Evolutionary conservation across 1,139 yeast species (phyloP).

Genomic region (Pichia sp.): DNA sequence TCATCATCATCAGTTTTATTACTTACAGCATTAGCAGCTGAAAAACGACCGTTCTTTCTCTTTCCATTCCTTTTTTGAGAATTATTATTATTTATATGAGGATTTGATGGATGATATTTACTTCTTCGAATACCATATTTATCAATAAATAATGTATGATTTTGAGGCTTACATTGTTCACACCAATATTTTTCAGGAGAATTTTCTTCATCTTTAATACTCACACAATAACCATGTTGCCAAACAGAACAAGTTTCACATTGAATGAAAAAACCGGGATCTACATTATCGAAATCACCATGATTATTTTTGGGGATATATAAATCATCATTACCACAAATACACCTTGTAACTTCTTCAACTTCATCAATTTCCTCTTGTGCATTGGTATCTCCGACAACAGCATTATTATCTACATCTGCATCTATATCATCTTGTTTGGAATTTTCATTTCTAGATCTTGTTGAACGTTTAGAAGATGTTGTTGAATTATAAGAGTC

Average conservation of each 20-base stretch:
- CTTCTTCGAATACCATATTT: constrained; percentile 33
- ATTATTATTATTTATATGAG: constrained; percentile 18
- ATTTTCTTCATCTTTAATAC: constrained; percentile 60
- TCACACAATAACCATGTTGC: constrained; percentile 98
- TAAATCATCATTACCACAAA: constrained; percentile 74
- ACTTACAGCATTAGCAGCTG: background rate
- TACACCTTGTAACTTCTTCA: constrained; percentile 81
- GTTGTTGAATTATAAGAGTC: constrained; percentile 2
- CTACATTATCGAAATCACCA: constrained; percentile 53
- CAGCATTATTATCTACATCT: constrained; percentile 33
- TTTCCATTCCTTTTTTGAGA: constrained; percentile 23
- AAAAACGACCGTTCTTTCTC: constrained; percentile 18
- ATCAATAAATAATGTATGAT: constrained; percentile 48
- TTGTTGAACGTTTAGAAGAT: constrained; percentile 6
- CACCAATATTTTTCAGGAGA: constrained; percentile 94
- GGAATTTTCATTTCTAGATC: constrained; percentile 2
- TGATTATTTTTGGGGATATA: constrained; percentile 46
- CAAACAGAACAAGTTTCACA: constrained; percentile 92
- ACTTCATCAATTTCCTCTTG: constrained; percentile 36
- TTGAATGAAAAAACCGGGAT: constrained; percentile 75
- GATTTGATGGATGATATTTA: constrained; percentile 39
- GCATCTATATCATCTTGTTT: constrained; percentile 13
- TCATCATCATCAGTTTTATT: background rate
- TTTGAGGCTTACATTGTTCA: constrained; percentile 79
- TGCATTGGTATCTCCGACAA: constrained; percentile 14